phyloP scores from a whole-genome alignment of 768 basidiomycete species.

The Podaxis carcinomalis region DNA sequence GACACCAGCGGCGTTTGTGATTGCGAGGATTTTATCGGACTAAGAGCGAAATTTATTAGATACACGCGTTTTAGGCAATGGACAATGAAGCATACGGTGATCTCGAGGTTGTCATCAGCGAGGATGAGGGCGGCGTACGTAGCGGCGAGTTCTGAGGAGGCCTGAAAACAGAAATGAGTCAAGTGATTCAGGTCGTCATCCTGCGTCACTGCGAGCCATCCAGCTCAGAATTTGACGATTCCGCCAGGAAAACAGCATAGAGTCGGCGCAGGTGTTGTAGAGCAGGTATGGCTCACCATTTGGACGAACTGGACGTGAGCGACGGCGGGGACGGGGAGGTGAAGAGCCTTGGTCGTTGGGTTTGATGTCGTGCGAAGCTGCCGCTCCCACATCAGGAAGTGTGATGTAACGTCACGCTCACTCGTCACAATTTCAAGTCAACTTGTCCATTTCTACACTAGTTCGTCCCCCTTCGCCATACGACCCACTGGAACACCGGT shows the following conservation, averaged over 20 bases:
- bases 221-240: not conserved
- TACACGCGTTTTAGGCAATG: slow-evolving; percentile 7
- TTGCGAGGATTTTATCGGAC: slow-evolving; percentile 89
- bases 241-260: not conserved
- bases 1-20: slow-evolving; percentile 78
- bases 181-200: slow-evolving; percentile 14
- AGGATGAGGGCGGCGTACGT: slow-evolving; percentile 98
- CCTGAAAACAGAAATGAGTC: slow-evolving; percentile 22
- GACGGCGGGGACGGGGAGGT: not conserved
- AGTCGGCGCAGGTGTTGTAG: no score
- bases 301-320: not conserved
- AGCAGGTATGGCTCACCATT: slow-evolving; percentile 4
- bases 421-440: no score
- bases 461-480: not conserved
- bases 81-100: slow-evolving; percentile 69
- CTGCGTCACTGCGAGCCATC: slow-evolving; percentile 2
- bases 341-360: not conserved
- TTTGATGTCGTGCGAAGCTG: not conserved
- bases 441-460: no score
- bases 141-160: slow-evolving; percentile 77
- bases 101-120: slow-evolving; percentile 95
- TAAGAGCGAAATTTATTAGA: slow-evolving; percentile 25
- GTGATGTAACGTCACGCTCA: not conserved
- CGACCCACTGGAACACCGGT: slow-evolving; percentile 38
- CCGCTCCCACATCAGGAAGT: not conserved